Base-by-base conservation (phyloP, 768 basidiomycete species). In the Crucibulum laeve region DNA sequence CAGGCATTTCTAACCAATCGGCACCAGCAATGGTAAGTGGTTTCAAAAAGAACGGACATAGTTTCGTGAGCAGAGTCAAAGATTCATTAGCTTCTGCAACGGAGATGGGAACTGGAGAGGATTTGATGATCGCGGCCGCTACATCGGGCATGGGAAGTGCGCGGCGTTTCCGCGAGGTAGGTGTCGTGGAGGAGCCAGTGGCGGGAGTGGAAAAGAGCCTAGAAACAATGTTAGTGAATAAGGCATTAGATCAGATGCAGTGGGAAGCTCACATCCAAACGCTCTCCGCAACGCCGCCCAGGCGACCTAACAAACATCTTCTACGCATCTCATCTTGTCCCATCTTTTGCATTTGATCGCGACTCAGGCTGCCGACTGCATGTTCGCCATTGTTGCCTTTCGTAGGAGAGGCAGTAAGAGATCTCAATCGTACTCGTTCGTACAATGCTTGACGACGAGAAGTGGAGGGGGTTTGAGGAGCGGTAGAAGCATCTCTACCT, bases 1-100 rank as follows among this genome's bases (percentile, higher is more conserved):
- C 73, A 24, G 82, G 82, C 82, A 84, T 79, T 53, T 79, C 77
- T 5, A 79, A 62, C 76, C 76, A 79, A 42, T 72, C 74, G 50
- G 67, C 69, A 58, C 81, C 77, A 8, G 65, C 75, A 17, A 90
- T 74, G 45, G 74, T 69, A 5, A 90, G 67, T 44, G 68, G 71
- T 55, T 73, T 79, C 40, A 91, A 61, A 69, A 91, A 91, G 66
- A 91, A 91, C 1, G 89, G 87, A 54, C 89, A 91, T 10, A 90
- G 64, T 32, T 73, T 70, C 14, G 74, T 68, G 40, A 91, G 70
- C 60, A 91, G 70, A 19, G 64, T 63, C 36, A 91, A 59, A 1
- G 87, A 89, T 55, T 91, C 87, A 36, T 73, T 76, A 1, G 89
- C 87, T 61, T 91, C 89, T 7, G 83, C 81, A 21, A 70, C 63